Conservation (phyloP, 2,329 filamentous ascomycete genomes). For the Coniochaeta ligniaria region DNA sequence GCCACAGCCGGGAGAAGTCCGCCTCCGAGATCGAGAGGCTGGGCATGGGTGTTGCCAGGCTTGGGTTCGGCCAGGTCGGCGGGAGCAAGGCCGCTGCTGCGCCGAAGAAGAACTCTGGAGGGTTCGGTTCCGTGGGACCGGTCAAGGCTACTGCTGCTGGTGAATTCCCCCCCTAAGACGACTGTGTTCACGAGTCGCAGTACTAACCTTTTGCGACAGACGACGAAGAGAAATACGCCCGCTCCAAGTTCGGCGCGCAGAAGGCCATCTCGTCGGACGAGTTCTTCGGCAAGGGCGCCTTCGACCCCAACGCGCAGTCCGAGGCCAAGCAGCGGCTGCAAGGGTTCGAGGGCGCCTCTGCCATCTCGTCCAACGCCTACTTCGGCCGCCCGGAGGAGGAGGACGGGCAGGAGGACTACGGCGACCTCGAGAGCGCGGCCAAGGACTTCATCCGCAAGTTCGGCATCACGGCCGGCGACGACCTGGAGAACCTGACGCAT, state of each 20-base stretch:
- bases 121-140: conserved; percentile 79
- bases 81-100: conserved; percentile 50
- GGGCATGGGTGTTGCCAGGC: conserved; percentile 77
- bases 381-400: conserved; percentile 91
- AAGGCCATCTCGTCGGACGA: conserved; percentile 98
- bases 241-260: conserved; percentile 81
- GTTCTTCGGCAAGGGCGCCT: conserved; percentile 89
- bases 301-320: conserved; percentile 69
- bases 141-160: conserved; percentile 64
- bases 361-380: conserved; percentile 96
- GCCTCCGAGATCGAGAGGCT: conserved; percentile 79
- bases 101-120: conserved; percentile 62
- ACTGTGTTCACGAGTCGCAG: too few species aligned
- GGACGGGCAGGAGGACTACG: conserved; percentile 61
- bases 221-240: conserved; percentile 77
- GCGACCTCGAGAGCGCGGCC: conserved; percentile 84
- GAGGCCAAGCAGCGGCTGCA: conserved; percentile 84
- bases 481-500: conserved; percentile 82
- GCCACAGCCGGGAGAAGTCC: conserved; percentile 52
- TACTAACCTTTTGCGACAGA: conserved; percentile 29
- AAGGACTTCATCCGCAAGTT: conserved; percentile 96
- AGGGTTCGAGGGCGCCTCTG: conserved; percentile 84
- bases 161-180: conserved; percentile 34
- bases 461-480: conserved; percentile 90
- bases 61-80: conserved; percentile 84